Evolutionary conservation across 345 rosid genomes (phyloP), one percentile per base, ranked within the genome.

Genomic region (Aurinia saxatilis): DNA sequence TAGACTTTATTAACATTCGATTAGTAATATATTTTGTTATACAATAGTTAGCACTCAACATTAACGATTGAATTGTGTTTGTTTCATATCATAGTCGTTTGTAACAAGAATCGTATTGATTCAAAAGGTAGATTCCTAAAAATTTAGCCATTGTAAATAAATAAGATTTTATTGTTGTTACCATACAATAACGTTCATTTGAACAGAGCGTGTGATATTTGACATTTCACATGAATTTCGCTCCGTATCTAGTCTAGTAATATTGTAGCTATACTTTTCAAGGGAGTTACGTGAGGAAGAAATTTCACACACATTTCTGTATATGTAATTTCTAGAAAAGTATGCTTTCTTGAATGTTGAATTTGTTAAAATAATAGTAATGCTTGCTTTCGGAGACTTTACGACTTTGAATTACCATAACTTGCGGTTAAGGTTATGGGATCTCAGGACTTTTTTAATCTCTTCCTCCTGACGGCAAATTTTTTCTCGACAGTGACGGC

Each of bases 331-430:
- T 37, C 2, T 25, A 10, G 0, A 29, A 41, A 38, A 63, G 15
- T 14, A 5, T 27, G 4, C 5, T 10, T 15, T 21, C 25, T 23
- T 48, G n/a, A n/a, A n/a, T n/a, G 42, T 16, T 14, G 23, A 25
- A 54, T 21, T 23, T 52, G 69, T 35, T 23, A 45, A 47, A 29
- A 8, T 50, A 66, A 1, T 6, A 29, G 6, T 41, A 66, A 1
- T 6, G 21, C 16, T 48, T 60, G 40, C 54, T 50, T 48, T 67
- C 12, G 65, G 23, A 39, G 10, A 0, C 66, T 68, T 69, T 60
- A 62, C 1, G 68, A 63, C 75, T 71, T 63, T 71, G 65, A 39
- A 63, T 39, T 40, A 63, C 39, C 65, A 63, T 71, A 23, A 71
- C 75, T 63, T 63, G 65, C 75, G 65, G 11, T 55, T 34, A 0